Percentiles rank a stretch among this genome's conserved stretches.
Conservation (phyloP, 345 rosid genomes). For the Lenwebbia sp. region DNA sequence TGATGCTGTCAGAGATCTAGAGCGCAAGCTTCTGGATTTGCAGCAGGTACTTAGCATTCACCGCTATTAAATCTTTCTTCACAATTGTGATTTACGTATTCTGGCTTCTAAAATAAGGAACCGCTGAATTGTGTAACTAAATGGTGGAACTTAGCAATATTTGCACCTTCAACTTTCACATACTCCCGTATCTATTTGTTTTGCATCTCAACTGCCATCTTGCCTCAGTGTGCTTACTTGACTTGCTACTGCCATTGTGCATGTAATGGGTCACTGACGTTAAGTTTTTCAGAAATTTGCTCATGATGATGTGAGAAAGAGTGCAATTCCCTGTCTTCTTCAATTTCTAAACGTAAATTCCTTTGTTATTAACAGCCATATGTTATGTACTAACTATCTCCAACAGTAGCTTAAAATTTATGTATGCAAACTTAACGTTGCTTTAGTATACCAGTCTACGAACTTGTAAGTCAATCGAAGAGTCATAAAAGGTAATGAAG, state of each 20-base stretch:
- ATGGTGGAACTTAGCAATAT: neutral
- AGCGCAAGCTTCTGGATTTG: constrained; percentile 74
- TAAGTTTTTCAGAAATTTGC: neutral
- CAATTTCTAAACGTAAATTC: neutral
- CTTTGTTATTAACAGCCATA: neutral
- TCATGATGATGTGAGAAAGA: neutral
- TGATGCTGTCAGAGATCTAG: constrained; percentile 82
- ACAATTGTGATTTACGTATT: neutral
- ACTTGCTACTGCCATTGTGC: neutral
- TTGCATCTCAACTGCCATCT: neutral
- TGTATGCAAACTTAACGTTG: neutral
- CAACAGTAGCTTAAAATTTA: neutral
- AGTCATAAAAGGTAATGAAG: neutral
- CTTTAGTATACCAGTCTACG: neutral
- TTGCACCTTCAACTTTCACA: neutral
- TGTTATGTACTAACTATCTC: neutral
- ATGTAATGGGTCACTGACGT: neutral
- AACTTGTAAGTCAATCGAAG: neutral
- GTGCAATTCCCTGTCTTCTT: neutral
- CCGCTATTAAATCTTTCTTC: neutral
- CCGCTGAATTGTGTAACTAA: neutral
- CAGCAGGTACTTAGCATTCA: constrained; percentile 56
- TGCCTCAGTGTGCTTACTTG: neutral
- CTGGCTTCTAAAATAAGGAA: neutral
- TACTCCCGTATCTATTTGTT: no score